These are phyloP conservation scores for Suaeda aralocaspica DNA, from an alignment of 148 eudicot species.

Conservation along the genomic window DNA sequence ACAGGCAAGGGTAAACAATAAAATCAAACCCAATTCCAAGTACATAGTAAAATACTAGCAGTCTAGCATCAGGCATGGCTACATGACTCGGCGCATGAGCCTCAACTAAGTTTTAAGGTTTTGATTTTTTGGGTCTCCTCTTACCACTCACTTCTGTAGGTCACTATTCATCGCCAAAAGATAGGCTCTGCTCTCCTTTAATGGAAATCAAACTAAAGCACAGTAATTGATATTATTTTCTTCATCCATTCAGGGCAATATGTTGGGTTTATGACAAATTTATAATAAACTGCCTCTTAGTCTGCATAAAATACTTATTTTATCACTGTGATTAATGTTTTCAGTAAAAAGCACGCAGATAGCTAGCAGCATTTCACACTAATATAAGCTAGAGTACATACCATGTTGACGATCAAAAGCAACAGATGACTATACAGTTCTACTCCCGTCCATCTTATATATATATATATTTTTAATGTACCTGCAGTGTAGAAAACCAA, in stretches of 20 bases:
- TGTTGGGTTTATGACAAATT: background rate
- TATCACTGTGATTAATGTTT: background rate
- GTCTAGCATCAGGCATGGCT: background rate
- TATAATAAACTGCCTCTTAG: background rate
- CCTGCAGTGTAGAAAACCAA: background rate
- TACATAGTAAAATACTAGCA: background rate
- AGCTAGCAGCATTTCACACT: background rate
- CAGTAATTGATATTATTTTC: background rate
- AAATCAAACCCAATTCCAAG: background rate
- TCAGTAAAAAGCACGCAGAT: background rate
- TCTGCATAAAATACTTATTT: background rate
- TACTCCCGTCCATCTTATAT: background rate
- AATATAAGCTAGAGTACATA: background rate
- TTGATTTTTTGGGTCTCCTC: no score
- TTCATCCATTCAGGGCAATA: background rate
- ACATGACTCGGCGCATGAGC: background rate
- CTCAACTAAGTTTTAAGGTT: no score
- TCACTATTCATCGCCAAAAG: background rate
- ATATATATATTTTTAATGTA: background rate
- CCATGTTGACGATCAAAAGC: constrained; percentile 6
- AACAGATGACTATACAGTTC: background rate
- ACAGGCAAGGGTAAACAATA: no score
- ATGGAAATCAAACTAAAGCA: background rate
- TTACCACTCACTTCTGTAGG: background rate
- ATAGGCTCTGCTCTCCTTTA: background rate